Percentiles rank a stretch among this genome's conserved stretches.
Evolutionary conservation across 352 stramenopile species (phyloP).

Genomic region (Phytophthora palmivora): DNA sequence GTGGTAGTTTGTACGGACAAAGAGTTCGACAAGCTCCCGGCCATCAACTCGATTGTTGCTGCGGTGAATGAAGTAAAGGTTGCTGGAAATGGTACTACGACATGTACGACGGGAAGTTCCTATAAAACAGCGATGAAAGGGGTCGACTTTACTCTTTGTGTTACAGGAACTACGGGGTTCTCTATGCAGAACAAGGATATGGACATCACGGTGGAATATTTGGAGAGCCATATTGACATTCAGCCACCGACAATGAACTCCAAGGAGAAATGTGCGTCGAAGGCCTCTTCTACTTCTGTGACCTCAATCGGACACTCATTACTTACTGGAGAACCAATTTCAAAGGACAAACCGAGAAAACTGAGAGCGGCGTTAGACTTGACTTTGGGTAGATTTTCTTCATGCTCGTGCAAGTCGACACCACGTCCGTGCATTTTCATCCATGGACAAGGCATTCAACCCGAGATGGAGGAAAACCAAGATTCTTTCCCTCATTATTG

Average conservation of each 20-base stretch:
- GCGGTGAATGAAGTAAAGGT: slow-evolving; percentile 5
- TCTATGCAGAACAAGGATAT: slow-evolving; percentile 12
- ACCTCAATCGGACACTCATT: slow-evolving; percentile 1
- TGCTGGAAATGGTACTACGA: not conserved
- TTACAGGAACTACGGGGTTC: slow-evolving; percentile 5
- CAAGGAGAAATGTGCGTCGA: not conserved
- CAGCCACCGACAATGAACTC: not conserved
- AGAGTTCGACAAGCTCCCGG: slow-evolving; percentile 12
- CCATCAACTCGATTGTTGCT: slow-evolving; percentile 17
- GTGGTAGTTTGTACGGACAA: slow-evolving; percentile 20
- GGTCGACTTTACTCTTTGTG: slow-evolving; percentile 15
- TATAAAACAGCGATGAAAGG: slow-evolving; percentile 16
- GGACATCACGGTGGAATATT: slow-evolving; percentile 22
- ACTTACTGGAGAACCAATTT: not conserved
- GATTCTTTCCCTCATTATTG: too few species aligned
- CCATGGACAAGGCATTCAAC: too few species aligned
- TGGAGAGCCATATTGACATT: slow-evolving; percentile 21
- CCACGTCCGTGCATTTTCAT: too few species aligned
- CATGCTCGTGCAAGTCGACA: too few species aligned
- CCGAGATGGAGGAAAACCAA: too few species aligned
- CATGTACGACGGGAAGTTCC: slow-evolving; percentile 1
- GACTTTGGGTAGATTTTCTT: not conserved
- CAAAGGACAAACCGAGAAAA: not conserved
- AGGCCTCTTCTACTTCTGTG: slow-evolving; percentile 1
- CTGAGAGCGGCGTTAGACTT: slow-evolving; percentile 5